Base-by-base conservation (phyloP, 345 rosid species). In the Pugionium dolabratum region DNA sequence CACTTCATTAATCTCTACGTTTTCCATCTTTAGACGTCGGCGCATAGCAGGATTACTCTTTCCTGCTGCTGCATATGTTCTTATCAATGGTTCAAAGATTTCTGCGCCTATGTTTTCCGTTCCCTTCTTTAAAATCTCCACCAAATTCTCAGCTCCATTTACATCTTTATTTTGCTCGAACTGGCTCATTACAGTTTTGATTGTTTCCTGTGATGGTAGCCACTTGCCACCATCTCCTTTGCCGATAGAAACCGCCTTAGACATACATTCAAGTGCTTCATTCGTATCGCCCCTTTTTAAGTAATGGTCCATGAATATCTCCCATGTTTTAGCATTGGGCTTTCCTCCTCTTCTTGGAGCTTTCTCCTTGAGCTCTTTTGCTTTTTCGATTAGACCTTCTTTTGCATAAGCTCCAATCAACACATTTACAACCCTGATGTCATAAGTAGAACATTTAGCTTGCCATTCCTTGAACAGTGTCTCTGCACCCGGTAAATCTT, bases 381-480 rank as follows among this genome's bases (percentile, higher is more conserved):
- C 99, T 69, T 81, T 86, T 10, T 82, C 84, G 4, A 90, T 50
- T 52, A 66, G 54, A 37, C 89, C 89, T 31, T 80, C 85, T 71
- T 79, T 79, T 2, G 77, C 72, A 75, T 85, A 88, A 48, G 91
- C 96, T 76, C 85, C 78, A 18, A 90, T 88, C 46, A 94, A 62
- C 43, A 65, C 85, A 79, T 94, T 94, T 6, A 76, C 87, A 55
- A 94, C 41, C 56, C 96, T 77, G 30, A 90, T 87, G 67, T 94
- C 99, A 26, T 83, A 90, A 36, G 75, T 75, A 43, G 87, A 76
- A 79, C 89, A 84, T 25, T 71, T 70, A 9, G 89, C 80, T 64
- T 85, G 88, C 96, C 97, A 94, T 67, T 94, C 97, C 71, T 76
- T 84, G 78, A 85, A 88, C 72, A 95, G 76, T 72, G 90, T 88